A percentile compares a stretch with the other conserved stretches of the same genome.
These are phyloP conservation scores for Mikania micrantha DNA, from an alignment of 129 eudicot species.

Conservation along the genomic window DNA sequence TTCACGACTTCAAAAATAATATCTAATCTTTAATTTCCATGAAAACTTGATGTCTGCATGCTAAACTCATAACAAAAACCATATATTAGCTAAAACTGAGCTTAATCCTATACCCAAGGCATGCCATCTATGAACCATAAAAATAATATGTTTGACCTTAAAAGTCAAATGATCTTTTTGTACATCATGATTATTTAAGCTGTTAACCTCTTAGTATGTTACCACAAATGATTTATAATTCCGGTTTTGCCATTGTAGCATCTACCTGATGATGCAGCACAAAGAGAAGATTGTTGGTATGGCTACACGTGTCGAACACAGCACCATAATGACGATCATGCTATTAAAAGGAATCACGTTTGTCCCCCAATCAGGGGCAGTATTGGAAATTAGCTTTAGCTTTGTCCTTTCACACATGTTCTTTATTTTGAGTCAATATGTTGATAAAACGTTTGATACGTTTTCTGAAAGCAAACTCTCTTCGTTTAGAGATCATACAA, in stretches of 20 bases:
- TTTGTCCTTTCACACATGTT: background rate
- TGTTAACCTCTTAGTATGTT: background rate
- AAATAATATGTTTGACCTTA: constrained; percentile 3
- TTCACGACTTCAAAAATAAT: background rate
- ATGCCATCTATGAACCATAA: background rate
- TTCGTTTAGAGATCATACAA: too few relatives aligned
- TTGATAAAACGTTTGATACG: background rate
- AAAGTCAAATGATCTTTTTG: background rate
- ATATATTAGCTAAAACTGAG: background rate
- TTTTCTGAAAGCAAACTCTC: too few relatives aligned
- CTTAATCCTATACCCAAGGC: background rate
- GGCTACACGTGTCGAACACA: constrained; percentile 88
- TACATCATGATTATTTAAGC: background rate
- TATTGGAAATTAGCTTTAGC: constrained; percentile 22
- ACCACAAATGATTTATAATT: constrained; percentile 4
- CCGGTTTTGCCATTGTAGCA: constrained; percentile 28
- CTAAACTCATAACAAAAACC: background rate
- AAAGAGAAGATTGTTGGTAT: constrained; percentile 88
- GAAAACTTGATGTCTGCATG: background rate
- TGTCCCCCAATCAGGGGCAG: constrained; percentile 86
- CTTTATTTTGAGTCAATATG: background rate
- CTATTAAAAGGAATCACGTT: constrained; percentile 86
- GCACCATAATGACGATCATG: constrained; percentile 74
- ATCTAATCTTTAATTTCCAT: background rate
- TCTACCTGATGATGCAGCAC: constrained; percentile 50